phyloP scores from a whole-genome alignment of 139 green algal species.

The Eudorina sp. region DNA sequence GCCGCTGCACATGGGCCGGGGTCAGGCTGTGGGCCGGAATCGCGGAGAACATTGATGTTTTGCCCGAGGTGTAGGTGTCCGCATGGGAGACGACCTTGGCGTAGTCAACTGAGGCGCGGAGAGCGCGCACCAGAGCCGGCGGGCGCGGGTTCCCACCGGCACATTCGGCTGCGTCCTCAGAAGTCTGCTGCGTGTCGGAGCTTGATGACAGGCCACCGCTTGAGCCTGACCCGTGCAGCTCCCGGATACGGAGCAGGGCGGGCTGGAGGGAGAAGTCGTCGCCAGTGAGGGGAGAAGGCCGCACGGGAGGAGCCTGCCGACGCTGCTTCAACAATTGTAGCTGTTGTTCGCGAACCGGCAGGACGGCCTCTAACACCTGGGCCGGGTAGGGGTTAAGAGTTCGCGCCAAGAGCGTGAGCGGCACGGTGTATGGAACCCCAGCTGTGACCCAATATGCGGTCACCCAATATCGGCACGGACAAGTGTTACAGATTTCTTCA shows the following conservation, averaged over 20 bases:
- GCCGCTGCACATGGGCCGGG: not conserved
- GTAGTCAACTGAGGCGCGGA: not conserved
- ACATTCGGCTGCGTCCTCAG: not conserved
- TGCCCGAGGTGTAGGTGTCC: not conserved
- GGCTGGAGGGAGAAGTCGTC: not conserved
- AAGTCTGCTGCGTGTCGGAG: not conserved
- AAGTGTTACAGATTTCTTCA: no score
- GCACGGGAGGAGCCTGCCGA: not conserved
- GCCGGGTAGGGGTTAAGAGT: no score
- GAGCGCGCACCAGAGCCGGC: not conserved
- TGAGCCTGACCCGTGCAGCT: not conserved
- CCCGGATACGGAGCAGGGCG: not conserved
- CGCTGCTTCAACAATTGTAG: not conserved
- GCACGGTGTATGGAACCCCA: no score
- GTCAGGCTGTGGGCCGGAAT: not conserved
- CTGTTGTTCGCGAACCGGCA: constrained; percentile 26
- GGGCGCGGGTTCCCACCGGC: not conserved
- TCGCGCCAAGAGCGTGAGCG: no score
- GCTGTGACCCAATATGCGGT: no score
- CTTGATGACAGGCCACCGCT: not conserved
- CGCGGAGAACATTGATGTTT: not conserved
- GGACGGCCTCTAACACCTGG: constrained; percentile 30
- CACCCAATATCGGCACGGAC: no score
- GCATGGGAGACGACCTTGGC: not conserved
- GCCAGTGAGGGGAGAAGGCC: not conserved